Conservation (phyloP, 768 basidiomycete species). For the Paxillus ammoniavirescens region DNA sequence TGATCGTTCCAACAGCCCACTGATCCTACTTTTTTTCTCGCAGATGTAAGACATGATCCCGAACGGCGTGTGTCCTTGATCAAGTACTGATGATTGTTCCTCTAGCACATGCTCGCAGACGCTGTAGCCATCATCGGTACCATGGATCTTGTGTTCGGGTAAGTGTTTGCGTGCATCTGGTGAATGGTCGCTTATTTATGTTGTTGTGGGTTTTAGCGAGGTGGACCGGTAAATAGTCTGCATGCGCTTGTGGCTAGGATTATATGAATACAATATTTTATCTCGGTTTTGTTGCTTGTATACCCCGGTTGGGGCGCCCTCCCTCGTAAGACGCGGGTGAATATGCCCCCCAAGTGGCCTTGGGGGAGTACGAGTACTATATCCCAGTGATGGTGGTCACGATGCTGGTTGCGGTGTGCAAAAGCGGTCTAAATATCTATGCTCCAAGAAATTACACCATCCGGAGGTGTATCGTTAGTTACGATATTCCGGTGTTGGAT, state of each 20-base stretch:
- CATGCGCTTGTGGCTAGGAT: background rate
- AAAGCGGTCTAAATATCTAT: no score
- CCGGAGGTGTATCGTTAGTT: no score
- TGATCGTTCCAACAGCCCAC: background rate
- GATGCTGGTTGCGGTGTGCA: no score
- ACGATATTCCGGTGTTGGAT: no score
- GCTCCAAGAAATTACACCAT: background rate
- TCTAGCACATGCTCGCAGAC: constrained; percentile 86
- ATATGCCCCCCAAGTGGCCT: no score
- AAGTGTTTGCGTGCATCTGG: constrained; percentile 34
- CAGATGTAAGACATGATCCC: constrained; percentile 34
- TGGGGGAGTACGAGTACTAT: no score
- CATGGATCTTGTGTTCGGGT: constrained; percentile 98
- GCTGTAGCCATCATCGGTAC: constrained; percentile 97
- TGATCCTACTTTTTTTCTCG: constrained; percentile 9
- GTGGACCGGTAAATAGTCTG: constrained; percentile 29
- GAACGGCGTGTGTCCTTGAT: background rate
- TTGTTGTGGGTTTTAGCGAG: constrained; percentile 15
- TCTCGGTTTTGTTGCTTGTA: background rate
- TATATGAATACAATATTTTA: background rate
- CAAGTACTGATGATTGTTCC: constrained; percentile 13
- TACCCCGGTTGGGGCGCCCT: no score
- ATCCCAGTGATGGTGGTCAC: no score
- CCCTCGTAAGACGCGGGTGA: no score
- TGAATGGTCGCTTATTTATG: background rate